phyloP scores from a whole-genome alignment of 208 protist species.

The Acanthamoeba lenticulata region DNA sequence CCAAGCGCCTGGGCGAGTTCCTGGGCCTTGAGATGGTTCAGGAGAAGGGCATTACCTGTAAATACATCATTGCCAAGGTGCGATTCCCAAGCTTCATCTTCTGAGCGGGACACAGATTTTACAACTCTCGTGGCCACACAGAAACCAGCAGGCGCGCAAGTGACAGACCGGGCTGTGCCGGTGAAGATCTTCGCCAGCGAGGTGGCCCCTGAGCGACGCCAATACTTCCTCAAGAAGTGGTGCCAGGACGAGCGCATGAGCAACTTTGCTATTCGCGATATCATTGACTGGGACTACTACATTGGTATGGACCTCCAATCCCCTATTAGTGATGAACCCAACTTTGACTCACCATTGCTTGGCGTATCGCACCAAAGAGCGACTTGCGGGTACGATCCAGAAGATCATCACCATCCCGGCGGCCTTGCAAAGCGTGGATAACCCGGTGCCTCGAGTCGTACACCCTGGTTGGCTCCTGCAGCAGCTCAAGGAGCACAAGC shows the following conservation, averaged over 20 bases:
- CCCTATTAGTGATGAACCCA: not conserved
- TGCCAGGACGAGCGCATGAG: slow-evolving; percentile 81
- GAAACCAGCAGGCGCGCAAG: slow-evolving; percentile 93
- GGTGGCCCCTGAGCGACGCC: slow-evolving; percentile 83
- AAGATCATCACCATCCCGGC: slow-evolving; percentile 99
- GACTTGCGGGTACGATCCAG: slow-evolving; percentile 96
- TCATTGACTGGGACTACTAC: slow-evolving; percentile 99
- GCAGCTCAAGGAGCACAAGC: slow-evolving; percentile 84
- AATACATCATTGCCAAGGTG: slow-evolving; percentile 97
- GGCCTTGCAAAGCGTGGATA: slow-evolving; percentile 95
- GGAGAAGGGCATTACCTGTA: slow-evolving; percentile 96
- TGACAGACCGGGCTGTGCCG: slow-evolving; percentile 98
- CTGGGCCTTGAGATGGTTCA: slow-evolving; percentile 98
- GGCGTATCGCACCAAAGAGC: slow-evolving; percentile 67
- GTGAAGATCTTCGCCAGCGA: slow-evolving; percentile 97
- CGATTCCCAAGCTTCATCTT: not conserved
- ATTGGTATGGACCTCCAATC: slow-evolving; percentile 74
- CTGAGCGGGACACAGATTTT: not conserved
- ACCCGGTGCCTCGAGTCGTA: slow-evolving; percentile 96
- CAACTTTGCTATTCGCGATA: slow-evolving; percentile 90
- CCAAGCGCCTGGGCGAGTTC: slow-evolving; percentile 97
- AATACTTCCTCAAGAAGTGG: slow-evolving; percentile 96
- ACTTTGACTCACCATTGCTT: not conserved
- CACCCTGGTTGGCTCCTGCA: slow-evolving; percentile 98
- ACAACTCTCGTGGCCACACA: not conserved